Evolutionary conservation across 2,329 filamentous ascomycete species (phyloP), one percentile per base, ranked within the genome.

Genomic region (Aspergillus nomiae): DNA sequence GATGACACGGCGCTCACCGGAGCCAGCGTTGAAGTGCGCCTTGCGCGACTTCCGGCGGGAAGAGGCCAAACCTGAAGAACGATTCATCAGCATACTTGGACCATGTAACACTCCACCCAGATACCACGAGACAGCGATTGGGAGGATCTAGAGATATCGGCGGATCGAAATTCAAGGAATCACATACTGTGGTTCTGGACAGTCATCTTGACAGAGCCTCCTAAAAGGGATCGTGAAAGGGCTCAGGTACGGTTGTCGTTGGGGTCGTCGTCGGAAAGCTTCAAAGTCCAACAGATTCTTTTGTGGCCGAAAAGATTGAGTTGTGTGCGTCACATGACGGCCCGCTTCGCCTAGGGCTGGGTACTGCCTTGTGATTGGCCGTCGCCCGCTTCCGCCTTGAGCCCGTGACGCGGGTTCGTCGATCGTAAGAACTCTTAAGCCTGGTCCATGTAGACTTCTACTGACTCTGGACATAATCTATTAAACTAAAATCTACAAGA

Each of bases 11-110:
- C 95, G 94, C 81, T 92, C 88, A 86, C 91, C 93, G 82, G 94
- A 46, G 36, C 56, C 48, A 32, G 60, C 60, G 30, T 87, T 86
- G 89, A 96, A 99, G 89, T 99, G 94, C 81, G 92, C 92, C 88
- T 97, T 97, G 85, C 95, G 92, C 85, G 92, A 95, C 92, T 99
- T 99, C 86, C 94, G 91, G 85, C 94, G 90, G 80, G 93, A 97
- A 83, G 92, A 92, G 83, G 77, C 73, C 68, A 80, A 65, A 65
- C 70, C 78, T 81, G 32, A 57, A 24, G 51, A 58, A 21, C 38
- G 61, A 60, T 51, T 51, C 34, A 65, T 62, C 60, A 66, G 63
- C 56, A 67, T 60, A 34, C 51, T 41, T 16, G 16, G 28, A 28
- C 21, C 30, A 26, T 38, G 32, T 26, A 26, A 26, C 24, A 16